A percentile compares a stretch with the other conserved stretches of the same genome.
Conservation (phyloP, 1,139 yeast genomes). For the Candida labiduridarum region DNA sequence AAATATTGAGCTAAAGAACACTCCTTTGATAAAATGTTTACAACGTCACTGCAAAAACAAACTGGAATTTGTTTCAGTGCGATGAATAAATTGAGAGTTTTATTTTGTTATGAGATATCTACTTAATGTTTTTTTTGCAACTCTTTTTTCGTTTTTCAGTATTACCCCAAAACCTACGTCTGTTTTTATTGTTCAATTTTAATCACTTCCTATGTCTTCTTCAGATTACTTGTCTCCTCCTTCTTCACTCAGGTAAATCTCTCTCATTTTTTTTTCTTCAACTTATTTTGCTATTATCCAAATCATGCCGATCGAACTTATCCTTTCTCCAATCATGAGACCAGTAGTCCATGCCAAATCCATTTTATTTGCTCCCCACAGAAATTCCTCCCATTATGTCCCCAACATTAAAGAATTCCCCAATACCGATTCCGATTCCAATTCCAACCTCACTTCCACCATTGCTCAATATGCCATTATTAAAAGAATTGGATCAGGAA, state of each 20-base stretch:
- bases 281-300: constrained; percentile 6
- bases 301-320: constrained; percentile 58
- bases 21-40: too few relatives aligned
- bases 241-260: not conserved
- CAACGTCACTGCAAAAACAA: too few relatives aligned
- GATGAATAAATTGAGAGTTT: too few relatives aligned
- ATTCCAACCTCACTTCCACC: constrained; percentile 17
- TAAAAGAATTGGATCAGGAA: constrained; percentile 60
- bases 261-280: not conserved
- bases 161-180: too few relatives aligned
- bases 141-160: too few relatives aligned
- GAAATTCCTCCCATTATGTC: constrained; percentile 56
- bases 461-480: constrained; percentile 48
- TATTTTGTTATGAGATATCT: too few relatives aligned
- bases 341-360: constrained; percentile 60
- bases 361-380: constrained; percentile 56
- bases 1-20: too few relatives aligned
- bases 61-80: too few relatives aligned
- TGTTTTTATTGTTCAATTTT: not conserved
- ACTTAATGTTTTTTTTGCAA: too few relatives aligned
- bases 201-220: too few relatives aligned
- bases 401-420: constrained; percentile 52
- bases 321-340: constrained; percentile 60
- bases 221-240: too few relatives aligned
- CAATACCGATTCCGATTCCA: not conserved